Evolutionary conservation across 75 land plant species (phyloP), one percentile per base, ranked within the genome.

Genomic region (Chamaecyparis obtusa): DNA sequence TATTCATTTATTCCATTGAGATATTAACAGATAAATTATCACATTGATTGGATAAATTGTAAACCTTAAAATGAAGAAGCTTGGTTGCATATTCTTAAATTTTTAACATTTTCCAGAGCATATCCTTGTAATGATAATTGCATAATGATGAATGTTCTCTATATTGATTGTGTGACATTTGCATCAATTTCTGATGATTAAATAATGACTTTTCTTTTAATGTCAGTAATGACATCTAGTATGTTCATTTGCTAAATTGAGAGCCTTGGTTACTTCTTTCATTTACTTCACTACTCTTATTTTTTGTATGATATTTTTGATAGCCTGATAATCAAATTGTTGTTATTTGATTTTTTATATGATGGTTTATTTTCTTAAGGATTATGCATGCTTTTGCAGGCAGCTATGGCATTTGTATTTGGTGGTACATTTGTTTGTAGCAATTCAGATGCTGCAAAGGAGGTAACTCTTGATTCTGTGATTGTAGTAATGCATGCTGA

Each of bases 361-460:
- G 51, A 30, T 90, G 74, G 44, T 81, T 27, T 33, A 36, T 46
- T 32, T 60, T 78, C 72, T 60, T 60, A 81, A 55, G 14, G 51
- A 56, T 32, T 72, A 49, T 87, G 24, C 75, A 81, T 86, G 32
- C 56, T 90, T 30, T 88, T 92, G 85, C 94, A 98, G 99, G 94
- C 88, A 87, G 99, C 99, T 24, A 98, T 98, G 97, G 91, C 94
- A 48, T 98, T 94, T 92, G 96, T 97, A 10, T 98, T 98, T 93
- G 99, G 99, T 44, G 90, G 95, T 54, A 95, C 97, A 19, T 98
- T 98, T 89, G 96, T 98, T 87, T 98, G 99, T 89, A 89, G 88
- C 81, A 93, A 64, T 46, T 91, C 46, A 79, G 93, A 96, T 86
- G 94, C 94, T 85, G 99, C 99, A 84, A 95, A 93, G 88, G 91